Percentiles rank a stretch among this genome's conserved stretches.
These are phyloP conservation scores for Hymenoscyphus fructigenus DNA, from an alignment of 2,329 filamentous ascomycete genomes.

Conservation along the genomic window DNA sequence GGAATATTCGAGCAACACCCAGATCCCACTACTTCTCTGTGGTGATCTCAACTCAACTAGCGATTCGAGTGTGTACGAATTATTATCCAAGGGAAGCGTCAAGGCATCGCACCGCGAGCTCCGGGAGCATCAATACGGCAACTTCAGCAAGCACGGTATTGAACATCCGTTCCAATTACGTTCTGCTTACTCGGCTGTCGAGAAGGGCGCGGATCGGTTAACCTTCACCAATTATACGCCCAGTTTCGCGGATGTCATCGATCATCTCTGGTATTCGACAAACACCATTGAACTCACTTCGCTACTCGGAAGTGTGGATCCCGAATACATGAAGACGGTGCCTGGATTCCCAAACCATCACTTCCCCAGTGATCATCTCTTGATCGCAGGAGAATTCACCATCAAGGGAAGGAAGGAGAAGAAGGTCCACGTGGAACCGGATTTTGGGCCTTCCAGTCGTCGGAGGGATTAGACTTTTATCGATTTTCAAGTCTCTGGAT, in stretches of 20 bases:
- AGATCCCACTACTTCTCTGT: constrained; percentile 88
- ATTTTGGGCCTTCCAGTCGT: constrained; percentile 35
- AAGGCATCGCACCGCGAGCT: constrained; percentile 79
- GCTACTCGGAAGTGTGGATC: constrained; percentile 68
- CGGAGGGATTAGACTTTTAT: constrained; percentile 18
- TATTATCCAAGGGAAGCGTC: constrained; percentile 79
- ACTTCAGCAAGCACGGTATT: constrained; percentile 89
- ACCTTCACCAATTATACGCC: constrained; percentile 97
- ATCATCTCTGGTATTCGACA: constrained; percentile 97
- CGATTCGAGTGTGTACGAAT: constrained; percentile 86
- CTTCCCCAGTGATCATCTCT: constrained; percentile 72
- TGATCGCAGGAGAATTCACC: constrained; percentile 66
- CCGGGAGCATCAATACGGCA: constrained; percentile 80
- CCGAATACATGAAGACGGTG: constrained; percentile 67
- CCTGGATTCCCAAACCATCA: constrained; percentile 75
- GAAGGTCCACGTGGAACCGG: constrained; percentile 33
- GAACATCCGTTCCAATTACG: constrained; percentile 92
- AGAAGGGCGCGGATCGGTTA: constrained; percentile 79
- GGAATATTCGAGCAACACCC: constrained; percentile 80
- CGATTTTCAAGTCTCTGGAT: too few relatives aligned
- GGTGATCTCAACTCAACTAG: constrained; percentile 94
- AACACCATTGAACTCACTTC: constrained; percentile 66
- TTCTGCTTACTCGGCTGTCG: constrained; percentile 81
- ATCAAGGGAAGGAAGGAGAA: constrained; percentile 61
- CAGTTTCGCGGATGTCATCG: constrained; percentile 86